Evolutionary conservation across 306 rosid species (phyloP).

Genomic region (Sechiopsis laciniata): DNA sequence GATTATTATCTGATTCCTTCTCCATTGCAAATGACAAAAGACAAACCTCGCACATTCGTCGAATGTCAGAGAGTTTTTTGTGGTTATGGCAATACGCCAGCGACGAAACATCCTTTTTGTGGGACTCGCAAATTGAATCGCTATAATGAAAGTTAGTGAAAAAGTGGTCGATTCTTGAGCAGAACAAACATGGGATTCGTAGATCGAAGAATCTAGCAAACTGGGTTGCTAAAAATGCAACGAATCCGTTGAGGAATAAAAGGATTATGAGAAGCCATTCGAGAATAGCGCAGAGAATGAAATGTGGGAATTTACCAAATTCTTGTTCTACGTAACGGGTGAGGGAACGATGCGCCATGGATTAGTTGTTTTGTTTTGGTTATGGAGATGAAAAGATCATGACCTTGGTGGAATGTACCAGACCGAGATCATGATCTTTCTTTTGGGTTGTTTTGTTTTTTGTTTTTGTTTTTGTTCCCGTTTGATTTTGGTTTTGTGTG

Average conservation of each 20-base stretch:
- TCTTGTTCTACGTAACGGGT: conserved; percentile 8
- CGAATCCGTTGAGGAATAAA: conserved; percentile 64
- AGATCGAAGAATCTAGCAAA: conserved; percentile 68
- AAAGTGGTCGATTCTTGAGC: conserved; percentile 67
- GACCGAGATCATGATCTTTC: conserved; percentile 22
- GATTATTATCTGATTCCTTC: conserved; percentile 52
- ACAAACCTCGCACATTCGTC: conserved; percentile 76
- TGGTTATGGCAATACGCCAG: conserved; percentile 76
- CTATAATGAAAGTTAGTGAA: conserved; percentile 62
- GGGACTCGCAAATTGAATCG: conserved; percentile 62
- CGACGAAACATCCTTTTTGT: conserved; percentile 66
- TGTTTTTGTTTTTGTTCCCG: too few species aligned
- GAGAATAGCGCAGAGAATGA: conserved; percentile 54
- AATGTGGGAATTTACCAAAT: conserved; percentile 42
- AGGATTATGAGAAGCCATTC: conserved; percentile 73
- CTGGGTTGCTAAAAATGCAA: conserved; percentile 60
- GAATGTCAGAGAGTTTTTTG: conserved; percentile 60
- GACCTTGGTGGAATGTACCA: conserved; percentile 22
- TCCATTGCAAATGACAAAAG: conserved; percentile 74
- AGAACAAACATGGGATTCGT: conserved; percentile 59
- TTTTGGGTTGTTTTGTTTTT: neutral
- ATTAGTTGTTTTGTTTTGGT: too few species aligned
- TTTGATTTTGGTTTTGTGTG: too few species aligned
- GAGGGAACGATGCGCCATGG: neutral
- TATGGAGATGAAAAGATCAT: conserved; percentile 21